Evolutionary conservation across 805 yeast genomes (phyloP), one percentile per base, ranked within the genome.

Genomic region (Metschnikowia cerradonensis): DNA sequence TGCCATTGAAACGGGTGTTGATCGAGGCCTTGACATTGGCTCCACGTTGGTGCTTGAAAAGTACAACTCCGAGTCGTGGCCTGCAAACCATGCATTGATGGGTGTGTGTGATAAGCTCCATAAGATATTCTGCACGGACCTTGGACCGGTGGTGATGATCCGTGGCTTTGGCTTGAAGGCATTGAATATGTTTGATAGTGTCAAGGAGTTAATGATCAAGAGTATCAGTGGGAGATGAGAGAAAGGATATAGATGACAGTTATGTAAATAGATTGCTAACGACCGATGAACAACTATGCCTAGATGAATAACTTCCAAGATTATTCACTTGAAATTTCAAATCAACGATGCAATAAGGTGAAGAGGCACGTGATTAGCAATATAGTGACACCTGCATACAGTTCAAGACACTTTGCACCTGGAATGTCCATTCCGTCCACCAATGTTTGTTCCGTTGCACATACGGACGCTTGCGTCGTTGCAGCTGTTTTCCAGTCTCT

Each of bases 51-150:
- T 88, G 6, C 75, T 94, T 37, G 97, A 92, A 66, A 89, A 90
- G 5, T 94, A 88, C 70, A 88, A 90, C 77, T 80, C 89, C 23
- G 83, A 83, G n/a, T 78, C 95, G 54, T 91, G 83, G 71, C 86
- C 91, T 0, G 75, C 75, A 38, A 94, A 94, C 66, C 95, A 90
- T 65, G 76, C 81, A 46, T 70, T 91, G 56, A 71, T 94, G 43
- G 97, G 97, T 0, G 85, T 88, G 33, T 94, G 94, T 44, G 99
- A 94, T 67, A 90, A 90, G 67, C 70, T 94, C 52, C 96, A 91
- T 69, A 94, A 92, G 68, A 69, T 94, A 23, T 92, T 91, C 63
- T 76, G 89, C 6, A 83, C 88, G 1, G 88, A 83, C 56, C 79
- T 76, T 52, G 74, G 76, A 41, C 96, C 97, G 0, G 58, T 92